A percentile compares a stretch with the other conserved stretches of the same genome.
These are phyloP conservation scores for Exophiala sp. DNA, from an alignment of 2,329 filamentous ascomycete genomes.

Conservation along the genomic window DNA sequence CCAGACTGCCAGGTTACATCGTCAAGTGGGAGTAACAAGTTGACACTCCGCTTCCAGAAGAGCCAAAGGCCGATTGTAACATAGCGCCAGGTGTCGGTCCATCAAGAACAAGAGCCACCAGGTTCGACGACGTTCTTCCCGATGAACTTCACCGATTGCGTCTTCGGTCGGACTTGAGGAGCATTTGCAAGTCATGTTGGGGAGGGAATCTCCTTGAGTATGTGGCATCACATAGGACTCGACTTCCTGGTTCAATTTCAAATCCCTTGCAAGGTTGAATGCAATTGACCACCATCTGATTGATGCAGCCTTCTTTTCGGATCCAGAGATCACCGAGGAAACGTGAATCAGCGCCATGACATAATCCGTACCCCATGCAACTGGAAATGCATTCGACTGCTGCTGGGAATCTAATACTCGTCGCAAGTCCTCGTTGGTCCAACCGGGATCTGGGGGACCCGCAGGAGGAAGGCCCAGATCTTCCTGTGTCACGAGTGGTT, in stretches of 20 bases:
- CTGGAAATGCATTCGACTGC: slow-evolving; percentile 9
- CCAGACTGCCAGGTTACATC: slow-evolving; percentile 35
- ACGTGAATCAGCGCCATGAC: slow-evolving; percentile 26
- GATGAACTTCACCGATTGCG: slow-evolving; percentile 42
- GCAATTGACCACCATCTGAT: slow-evolving; percentile 20
- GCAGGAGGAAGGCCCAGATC: slow-evolving; percentile 23
- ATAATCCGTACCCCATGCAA: slow-evolving; percentile 25
- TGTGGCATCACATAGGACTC: slow-evolving; percentile 14
- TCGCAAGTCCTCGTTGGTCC: slow-evolving; percentile 20
- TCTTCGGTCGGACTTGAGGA: slow-evolving; percentile 38
- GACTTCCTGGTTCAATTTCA: slow-evolving; percentile 25
- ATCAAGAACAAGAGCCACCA: slow-evolving; percentile 51
- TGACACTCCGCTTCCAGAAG: slow-evolving; percentile 49
- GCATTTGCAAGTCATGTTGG: slow-evolving; percentile 46
- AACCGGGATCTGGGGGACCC: slow-evolving; percentile 15
- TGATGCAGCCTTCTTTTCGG: slow-evolving; percentile 25
- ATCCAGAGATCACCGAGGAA: slow-evolving; percentile 23
- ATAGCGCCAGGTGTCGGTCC: slow-evolving; percentile 48
- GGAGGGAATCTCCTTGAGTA: background rate
- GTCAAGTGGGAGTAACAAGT: slow-evolving; percentile 43
- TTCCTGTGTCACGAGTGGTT: slow-evolving; percentile 29
- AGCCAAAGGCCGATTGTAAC: slow-evolving; percentile 44
- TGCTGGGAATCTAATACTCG: slow-evolving; percentile 17
- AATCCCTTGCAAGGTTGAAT: slow-evolving; percentile 23
- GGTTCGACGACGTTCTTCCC: slow-evolving; percentile 46